phyloP scores from a whole-genome alignment of 2,329 filamentous ascomycete species.

The Pleoardoris graminearum region DNA sequence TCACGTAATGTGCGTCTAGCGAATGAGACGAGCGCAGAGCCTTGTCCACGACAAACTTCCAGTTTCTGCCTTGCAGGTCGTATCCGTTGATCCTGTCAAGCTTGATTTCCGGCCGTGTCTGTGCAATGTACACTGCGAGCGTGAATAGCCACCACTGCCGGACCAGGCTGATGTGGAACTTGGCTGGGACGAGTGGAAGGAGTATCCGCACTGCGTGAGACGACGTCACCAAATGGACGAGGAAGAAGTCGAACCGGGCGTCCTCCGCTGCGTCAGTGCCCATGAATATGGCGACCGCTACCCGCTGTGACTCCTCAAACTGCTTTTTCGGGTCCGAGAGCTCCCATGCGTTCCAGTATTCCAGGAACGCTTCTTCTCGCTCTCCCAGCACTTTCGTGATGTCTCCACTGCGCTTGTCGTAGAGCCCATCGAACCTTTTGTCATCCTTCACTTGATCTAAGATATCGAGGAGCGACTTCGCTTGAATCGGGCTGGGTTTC shows the following conservation, averaged over 20 bases:
- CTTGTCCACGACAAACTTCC: conserved; percentile 74
- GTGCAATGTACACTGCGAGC: conserved; percentile 74
- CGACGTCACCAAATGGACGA: conserved; percentile 79
- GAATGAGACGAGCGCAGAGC: conserved; percentile 69
- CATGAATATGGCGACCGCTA: conserved; percentile 63
- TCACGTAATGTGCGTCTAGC: conserved; percentile 82
- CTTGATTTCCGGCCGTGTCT: conserved; percentile 72
- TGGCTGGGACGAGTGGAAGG: conserved; percentile 73
- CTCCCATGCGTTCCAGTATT: conserved; percentile 89
- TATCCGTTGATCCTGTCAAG: conserved; percentile 63
- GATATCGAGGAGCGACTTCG: conserved; percentile 68
- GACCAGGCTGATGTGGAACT: conserved; percentile 73
- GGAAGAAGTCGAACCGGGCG: conserved; percentile 75
- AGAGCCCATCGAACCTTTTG: conserved; percentile 68
- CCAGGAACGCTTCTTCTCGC: conserved; percentile 70
- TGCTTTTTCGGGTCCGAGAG: conserved; percentile 69
- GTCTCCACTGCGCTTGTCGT: conserved; percentile 64
- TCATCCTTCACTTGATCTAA: conserved; percentile 72
- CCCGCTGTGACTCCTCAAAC: conserved; percentile 70
- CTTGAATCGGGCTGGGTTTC: conserved; percentile 62
- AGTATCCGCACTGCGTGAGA: conserved; percentile 88
- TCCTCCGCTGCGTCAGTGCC: conserved; percentile 48
- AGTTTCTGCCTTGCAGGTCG: conserved; percentile 67
- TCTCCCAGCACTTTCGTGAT: conserved; percentile 69
- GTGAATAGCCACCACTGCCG: conserved; percentile 89